A percentile compares a stretch with the other conserved stretches of the same genome.
Evolutionary conservation across 768 basidiomycete genomes (phyloP).

Genomic region (Pholiota microspora): DNA sequence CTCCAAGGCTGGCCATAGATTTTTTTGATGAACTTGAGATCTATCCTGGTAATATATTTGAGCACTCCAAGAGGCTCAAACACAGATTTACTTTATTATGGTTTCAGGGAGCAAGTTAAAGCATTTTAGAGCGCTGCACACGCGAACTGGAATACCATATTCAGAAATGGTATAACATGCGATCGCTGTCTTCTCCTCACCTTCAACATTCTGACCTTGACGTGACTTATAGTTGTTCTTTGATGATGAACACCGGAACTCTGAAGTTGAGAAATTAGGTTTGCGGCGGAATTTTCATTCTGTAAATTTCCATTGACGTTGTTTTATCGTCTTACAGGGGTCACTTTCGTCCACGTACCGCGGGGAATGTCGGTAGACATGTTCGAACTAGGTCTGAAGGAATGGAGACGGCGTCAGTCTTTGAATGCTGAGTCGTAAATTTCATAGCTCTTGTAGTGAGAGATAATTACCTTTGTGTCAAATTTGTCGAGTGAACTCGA

Average conservation of each 20-base stretch:
- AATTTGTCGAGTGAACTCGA: no score
- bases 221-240: constrained; percentile 66
- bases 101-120: constrained; percentile 71
- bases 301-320: not conserved
- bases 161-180: constrained; percentile 80
- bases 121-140: constrained; percentile 75
- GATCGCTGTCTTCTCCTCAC: no score
- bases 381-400: constrained; percentile 68
- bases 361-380: constrained; percentile 56
- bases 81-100: not conserved
- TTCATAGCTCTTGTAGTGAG: no score
- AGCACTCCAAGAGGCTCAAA: not conserved
- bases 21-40: constrained; percentile 75
- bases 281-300: constrained; percentile 11
- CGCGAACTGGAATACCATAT: constrained; percentile 74
- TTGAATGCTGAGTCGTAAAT: no score
- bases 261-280: constrained; percentile 63
- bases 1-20: constrained; percentile 45
- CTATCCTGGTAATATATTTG: constrained; percentile 52
- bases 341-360: constrained; percentile 76
- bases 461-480: no score
- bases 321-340: constrained; percentile 44
- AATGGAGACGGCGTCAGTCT: constrained; percentile 61
- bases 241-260: constrained; percentile 67
- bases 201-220: no score